Percentiles rank a stretch among this genome's conserved stretches.
These are phyloP conservation scores for Hypoxylon sp. DNA, from an alignment of 2,329 filamentous ascomycete species.

Conservation along the genomic window DNA sequence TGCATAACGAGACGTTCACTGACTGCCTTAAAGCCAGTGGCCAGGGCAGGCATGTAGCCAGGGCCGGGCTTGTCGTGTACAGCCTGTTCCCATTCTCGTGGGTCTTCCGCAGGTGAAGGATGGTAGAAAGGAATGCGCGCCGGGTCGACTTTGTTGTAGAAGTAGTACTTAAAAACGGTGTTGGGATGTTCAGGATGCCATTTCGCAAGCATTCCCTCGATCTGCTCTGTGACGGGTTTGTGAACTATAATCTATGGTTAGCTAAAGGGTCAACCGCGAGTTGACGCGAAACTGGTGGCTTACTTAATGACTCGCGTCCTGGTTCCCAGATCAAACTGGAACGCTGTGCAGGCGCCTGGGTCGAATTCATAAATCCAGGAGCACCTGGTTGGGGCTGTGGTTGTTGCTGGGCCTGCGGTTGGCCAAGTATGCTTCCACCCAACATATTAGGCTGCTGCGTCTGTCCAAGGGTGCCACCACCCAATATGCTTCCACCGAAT, in stretches of 20 bases:
- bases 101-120: conserved; percentile 78
- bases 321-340: conserved; percentile 53
- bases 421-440: conserved; percentile 54
- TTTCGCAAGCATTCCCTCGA: conserved; percentile 77
- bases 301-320: conserved; percentile 53
- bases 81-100: conserved; percentile 86
- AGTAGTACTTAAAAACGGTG: conserved; percentile 85
- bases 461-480: conserved; percentile 42
- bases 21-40: conserved; percentile 79
- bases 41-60: conserved; percentile 83
- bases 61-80: conserved; percentile 83
- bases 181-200: conserved; percentile 79
- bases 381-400: conserved; percentile 58
- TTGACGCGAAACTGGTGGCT: conserved; percentile 5
- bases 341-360: conserved; percentile 55
- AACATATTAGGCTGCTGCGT: conserved; percentile 51
- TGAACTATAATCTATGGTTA: conserved; percentile 66
- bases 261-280: conserved; percentile 11
- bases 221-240: conserved; percentile 82
- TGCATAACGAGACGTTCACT: conserved; percentile 81
- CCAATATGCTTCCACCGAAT: conserved; percentile 35
- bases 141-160: conserved; percentile 88
- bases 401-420: conserved; percentile 55
- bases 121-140: conserved; percentile 82
- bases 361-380: conserved; percentile 62